phyloP scores from a whole-genome alignment of 176 grass and related monocot species.

The Bonia amplexicaulis region DNA sequence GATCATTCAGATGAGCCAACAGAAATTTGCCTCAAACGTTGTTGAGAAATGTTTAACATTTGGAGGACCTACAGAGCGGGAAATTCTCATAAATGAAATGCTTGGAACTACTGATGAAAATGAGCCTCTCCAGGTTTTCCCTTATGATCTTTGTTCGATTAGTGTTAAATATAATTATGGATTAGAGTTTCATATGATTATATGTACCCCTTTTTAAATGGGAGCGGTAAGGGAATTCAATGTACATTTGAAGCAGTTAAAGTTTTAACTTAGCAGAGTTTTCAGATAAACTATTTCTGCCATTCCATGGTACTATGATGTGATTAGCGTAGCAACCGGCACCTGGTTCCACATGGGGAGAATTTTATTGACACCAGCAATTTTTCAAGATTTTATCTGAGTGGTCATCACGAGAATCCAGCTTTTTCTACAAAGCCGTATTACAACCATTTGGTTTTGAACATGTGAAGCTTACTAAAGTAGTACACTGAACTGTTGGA shows the following conservation, averaged over 20 bases:
- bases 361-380: not conserved
- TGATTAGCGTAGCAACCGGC: not conserved
- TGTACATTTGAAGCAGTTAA: not conserved
- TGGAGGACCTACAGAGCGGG: slow-evolving; percentile 68
- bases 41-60: slow-evolving; percentile 96
- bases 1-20: slow-evolving; percentile 97
- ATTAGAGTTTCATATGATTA: not conserved
- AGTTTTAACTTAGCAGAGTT: not conserved
- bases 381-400: not conserved
- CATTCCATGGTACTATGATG: not conserved
- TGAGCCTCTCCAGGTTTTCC: slow-evolving; percentile 77
- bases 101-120: slow-evolving; percentile 92
- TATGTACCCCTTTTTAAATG: not conserved
- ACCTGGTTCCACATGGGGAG: not conserved
- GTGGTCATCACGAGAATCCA: not conserved
- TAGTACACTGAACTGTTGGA: not conserved
- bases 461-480: not conserved
- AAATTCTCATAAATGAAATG: slow-evolving; percentile 84
- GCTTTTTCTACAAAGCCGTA: not conserved
- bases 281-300: not conserved
- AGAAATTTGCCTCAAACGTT: slow-evolving; percentile 98
- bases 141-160: slow-evolving; percentile 2
- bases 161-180: not conserved
- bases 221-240: not conserved
- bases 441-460: not conserved